Base-by-base conservation (phyloP, 208 protist genomes). In the Acanthamoeba healyi region DNA sequence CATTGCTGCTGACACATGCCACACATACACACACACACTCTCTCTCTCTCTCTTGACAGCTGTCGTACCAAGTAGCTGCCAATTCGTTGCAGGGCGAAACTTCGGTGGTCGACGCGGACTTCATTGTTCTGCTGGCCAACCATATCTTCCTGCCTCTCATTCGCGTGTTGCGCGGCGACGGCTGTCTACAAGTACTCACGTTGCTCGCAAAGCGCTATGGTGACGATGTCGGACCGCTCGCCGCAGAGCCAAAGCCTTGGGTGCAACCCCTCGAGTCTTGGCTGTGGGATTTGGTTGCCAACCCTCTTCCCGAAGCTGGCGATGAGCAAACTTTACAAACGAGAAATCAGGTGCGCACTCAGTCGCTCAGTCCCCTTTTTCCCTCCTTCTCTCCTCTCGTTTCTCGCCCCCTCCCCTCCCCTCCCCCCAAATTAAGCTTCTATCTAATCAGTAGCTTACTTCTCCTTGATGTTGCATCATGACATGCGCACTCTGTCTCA, bases 61-160 rank as follows among this genome's bases (percentile, higher is more conserved):
- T 93, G 29, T 81, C 77, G 42, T 86, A 86, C 7, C 40, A 38
- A 14, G 77, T 88, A 46, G 29, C 46, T 10, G 79, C 51, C 29
- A 54, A 36, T 61, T 88, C 79, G 51, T 24, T 91, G 84, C 84
- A 91, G 84, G 58, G 77, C n/a, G 77, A 86, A 24, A 38, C 77
- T 6, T 86, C 46, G n/a, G 34, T 86, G 29, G 77, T 86, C 12
- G 77, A 86, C 44, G 77, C 77, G 44, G 77, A 86, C 24, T 86
- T 86, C 77, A 58, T 86, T n/a, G 77, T 86, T 10, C 26, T 58
- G 44, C 29, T 86, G 77, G 77, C 77, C 77, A 86, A 86, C 26
- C 40, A 58, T 3, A 29, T 86, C 46, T 86, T 56, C 77, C 10
- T 86, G 77, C 77, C 77, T 17, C 77, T 86, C 44, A 86, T 86